Base-by-base conservation (phyloP, 1,284 basidiomycete genomes). In the Porphyrellus sp. region DNA sequence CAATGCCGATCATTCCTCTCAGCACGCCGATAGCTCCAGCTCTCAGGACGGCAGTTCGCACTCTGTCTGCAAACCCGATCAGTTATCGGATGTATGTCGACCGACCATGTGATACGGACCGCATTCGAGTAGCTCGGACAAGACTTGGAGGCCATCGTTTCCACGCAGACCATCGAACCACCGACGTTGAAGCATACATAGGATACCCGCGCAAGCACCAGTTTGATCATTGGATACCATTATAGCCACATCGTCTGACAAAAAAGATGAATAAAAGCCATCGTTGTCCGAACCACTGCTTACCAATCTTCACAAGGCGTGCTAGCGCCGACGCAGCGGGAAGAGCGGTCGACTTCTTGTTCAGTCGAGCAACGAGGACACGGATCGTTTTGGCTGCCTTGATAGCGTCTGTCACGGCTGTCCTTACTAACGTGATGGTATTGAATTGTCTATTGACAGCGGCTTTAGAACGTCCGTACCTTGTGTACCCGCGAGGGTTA, bases 151-250 rank as follows among this genome's bases (percentile, higher is more conserved):
- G 9, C 65, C 65, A 18, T 69, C 67, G 49, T 68, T 63, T 40
- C 63, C 59, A 0, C 45, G 52, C n/a, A 54, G 15, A 3, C 58
- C 62, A 13, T 68, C 65, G 23, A 66, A 66, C 67, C 67, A 66
- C 37, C 62, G 56, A 33, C 55, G 53, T 31, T 35, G 53, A 37
- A 67, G 46, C 64, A 67, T 69, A 12, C 28, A 18, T n/a, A 64
- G 6, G 20, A 67, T 61, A 11, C 44, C 43, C 24, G 0, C 24
- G n/a, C 44, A 33, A 8, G 45, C 55, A 24, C 55, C 46, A 0
- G 37, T 37, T 30, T 46, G n/a, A 9, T 61, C 37, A 1, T 44
- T n/a, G n/a, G 51, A 55, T 7, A 64, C 46, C 27, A 54, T 41
- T 3, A 20, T 9, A 8, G 55, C 56, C 6, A 69, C 41, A 13